Evolutionary conservation across 1,139 yeast species (phyloP).

Genomic region (Suhomyces yuchorum): DNA sequence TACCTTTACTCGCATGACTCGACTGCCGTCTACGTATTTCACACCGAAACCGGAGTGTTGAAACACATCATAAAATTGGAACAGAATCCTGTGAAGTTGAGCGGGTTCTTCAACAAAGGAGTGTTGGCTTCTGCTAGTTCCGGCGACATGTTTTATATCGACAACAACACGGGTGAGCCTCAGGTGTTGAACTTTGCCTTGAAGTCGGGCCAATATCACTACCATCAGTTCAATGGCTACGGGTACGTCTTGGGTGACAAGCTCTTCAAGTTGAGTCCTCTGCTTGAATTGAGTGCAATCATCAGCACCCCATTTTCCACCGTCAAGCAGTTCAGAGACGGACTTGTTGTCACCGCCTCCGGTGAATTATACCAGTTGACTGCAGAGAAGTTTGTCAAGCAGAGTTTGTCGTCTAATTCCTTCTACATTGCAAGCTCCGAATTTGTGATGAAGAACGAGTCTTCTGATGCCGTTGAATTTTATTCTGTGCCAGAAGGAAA

Average conservation of each 20-base stretch:
- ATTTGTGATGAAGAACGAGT: conserved; percentile 5
- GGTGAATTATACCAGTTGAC: conserved; percentile 22
- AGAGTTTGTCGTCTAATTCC: neutral
- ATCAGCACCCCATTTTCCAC: conserved; percentile 5
- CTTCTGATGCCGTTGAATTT: conserved; percentile 9
- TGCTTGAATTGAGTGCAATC: conserved; percentile 8
- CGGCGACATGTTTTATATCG: conserved; percentile 16
- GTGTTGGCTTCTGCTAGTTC: conserved; percentile 22
- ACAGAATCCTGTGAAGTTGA: conserved; percentile 17
- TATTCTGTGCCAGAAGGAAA: conserved; percentile 10
- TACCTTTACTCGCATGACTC: conserved; percentile 19
- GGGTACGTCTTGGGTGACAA: conserved; percentile 18
- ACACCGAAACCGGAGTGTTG: conserved; percentile 23
- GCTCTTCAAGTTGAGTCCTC: conserved; percentile 14
- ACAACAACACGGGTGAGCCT: conserved; percentile 6
- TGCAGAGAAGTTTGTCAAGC: conserved; percentile 4
- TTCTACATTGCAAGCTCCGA: conserved; percentile 13
- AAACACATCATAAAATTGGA: conserved; percentile 17
- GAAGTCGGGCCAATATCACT: neutral
- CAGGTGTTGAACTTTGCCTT: neutral
- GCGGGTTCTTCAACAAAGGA: conserved; percentile 22
- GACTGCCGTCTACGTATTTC: conserved; percentile 20
- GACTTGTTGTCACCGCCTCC: conserved; percentile 21
- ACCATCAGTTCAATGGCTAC: conserved; percentile 17
- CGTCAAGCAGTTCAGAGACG: conserved; percentile 24